Base-by-base conservation (phyloP, 2,329 filamentous ascomycete genomes). In the Penicillium thymicola region DNA sequence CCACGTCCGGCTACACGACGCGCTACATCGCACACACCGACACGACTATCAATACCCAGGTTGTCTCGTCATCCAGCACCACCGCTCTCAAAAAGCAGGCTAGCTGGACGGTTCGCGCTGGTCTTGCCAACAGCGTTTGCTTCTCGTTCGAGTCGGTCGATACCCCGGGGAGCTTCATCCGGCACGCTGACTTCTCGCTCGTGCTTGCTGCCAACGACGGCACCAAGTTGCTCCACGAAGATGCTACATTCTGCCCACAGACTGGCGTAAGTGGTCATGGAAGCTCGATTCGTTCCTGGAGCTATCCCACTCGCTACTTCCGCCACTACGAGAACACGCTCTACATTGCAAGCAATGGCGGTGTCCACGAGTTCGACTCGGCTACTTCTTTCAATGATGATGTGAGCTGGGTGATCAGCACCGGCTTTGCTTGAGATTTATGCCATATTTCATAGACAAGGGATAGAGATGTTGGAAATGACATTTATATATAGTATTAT, bases 231-330 rank as follows among this genome's bases (percentile, higher is more conserved):
- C 85, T 87, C 71, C 37, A 72, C 4, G 84, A 87, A 62, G 85
- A 87, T 46, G 83, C 85, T 8, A 87, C 85, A 0, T 87, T 87
- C 70, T 87, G 85, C 65, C 75, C 82, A 0, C 76, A 81, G 67
- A 56, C 76, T 0, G 80, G 79, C 0, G 70, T 87, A 23, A 81
- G 70, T 60, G 81, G 82, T 5, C 66, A 76, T 42, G 83, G 81
- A 7, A 79, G 59, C 59, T 79, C 83, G 0, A 75, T 87, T 32
- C 76, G 81, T 5, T 75, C 83, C 1, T 87, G 84, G 84, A 78
- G 75, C 42, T 85, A 84, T 63, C 84, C 85, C 0, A 85, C 83
- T 0, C 77, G 84, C 43, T 86, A 76, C 56, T 73, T 85, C 64
- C 78, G 85, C 23, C 83, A 86, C 64, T 85, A 77, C 59, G 63